Conservation (phyloP, 805 yeast species). For the Isabelozyma rhagii region DNA sequence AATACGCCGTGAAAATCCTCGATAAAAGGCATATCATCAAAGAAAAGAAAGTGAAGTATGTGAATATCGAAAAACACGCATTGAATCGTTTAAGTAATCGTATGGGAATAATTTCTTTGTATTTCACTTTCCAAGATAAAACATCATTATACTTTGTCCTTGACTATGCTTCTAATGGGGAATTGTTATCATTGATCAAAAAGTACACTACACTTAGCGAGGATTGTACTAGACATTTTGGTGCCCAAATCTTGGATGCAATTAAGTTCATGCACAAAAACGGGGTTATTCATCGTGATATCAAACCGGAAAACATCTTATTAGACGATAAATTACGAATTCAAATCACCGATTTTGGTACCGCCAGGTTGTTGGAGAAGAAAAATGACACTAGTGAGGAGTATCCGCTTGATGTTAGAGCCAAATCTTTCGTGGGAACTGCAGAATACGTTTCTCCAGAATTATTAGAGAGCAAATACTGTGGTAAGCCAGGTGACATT, state of each 20-base stretch:
- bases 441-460: constrained; percentile 87
- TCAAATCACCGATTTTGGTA: constrained; percentile 80
- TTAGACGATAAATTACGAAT: constrained; percentile 58
- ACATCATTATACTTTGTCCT: constrained; percentile 68
- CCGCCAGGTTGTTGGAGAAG: constrained; percentile 69
- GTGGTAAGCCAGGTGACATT: constrained; percentile 58
- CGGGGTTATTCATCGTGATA: constrained; percentile 79
- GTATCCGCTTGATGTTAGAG: constrained; percentile 65
- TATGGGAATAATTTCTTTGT: constrained; percentile 63
- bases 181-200: constrained; percentile 63
- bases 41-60: constrained; percentile 82
- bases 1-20: constrained; percentile 74
- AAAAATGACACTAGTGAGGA: constrained; percentile 42
- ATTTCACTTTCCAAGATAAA: constrained; percentile 79
- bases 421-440: constrained; percentile 82
- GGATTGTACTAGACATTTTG: constrained; percentile 62
- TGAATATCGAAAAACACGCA: constrained; percentile 78
- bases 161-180: constrained; percentile 81
- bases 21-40: constrained; percentile 76
- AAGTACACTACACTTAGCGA: constrained; percentile 69
- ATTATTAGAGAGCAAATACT: constrained; percentile 65
- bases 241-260: constrained; percentile 74
- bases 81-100: constrained; percentile 62
- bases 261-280: constrained; percentile 66
- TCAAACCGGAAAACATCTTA: constrained; percentile 79